A percentile compares a stretch with the other conserved stretches of the same genome.
Conservation (phyloP, 306 rosid genomes). For the Mimosa pudica region DNA sequence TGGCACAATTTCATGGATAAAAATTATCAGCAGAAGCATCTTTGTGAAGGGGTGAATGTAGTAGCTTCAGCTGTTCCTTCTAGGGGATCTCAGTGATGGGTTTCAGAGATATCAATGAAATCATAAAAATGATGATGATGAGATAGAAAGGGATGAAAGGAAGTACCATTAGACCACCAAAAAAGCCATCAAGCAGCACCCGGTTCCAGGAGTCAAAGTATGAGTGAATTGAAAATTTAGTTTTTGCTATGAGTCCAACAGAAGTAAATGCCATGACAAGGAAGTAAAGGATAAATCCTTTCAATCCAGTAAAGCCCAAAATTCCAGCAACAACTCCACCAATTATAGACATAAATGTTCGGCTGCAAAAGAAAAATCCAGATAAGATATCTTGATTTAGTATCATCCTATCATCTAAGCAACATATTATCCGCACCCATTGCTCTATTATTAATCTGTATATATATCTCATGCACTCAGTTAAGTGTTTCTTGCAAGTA, state of each 20-base stretch:
- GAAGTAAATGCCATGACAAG: conserved; percentile 83
- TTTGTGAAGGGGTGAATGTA: neutral
- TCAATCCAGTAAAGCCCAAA: conserved; percentile 80
- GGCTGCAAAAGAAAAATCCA: conserved; percentile 60
- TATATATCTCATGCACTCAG: conserved; percentile 7
- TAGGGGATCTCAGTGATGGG: neutral
- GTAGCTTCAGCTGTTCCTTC: neutral
- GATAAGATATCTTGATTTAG: conserved; percentile 2
- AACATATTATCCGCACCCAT: neutral
- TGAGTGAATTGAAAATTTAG: conserved; percentile 62
- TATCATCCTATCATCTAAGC: conserved; percentile 5
- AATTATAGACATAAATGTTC: conserved; percentile 91
- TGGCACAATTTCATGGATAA: too few relatives aligned
- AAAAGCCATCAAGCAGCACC: conserved; percentile 69
- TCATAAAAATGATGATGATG: neutral
- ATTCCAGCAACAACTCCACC: conserved; percentile 97
- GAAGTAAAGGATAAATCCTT: conserved; percentile 75
- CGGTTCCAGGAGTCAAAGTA: conserved; percentile 78
- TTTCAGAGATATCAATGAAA: neutral
- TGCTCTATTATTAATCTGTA: conserved; percentile 9
- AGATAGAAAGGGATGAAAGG: conserved; percentile 30
- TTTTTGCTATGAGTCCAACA: conserved; percentile 66
- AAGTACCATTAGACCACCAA: conserved; percentile 75
- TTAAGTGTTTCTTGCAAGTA: conserved; percentile 11
- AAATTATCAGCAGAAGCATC: too few relatives aligned